Evolutionary conservation across 2,329 filamentous ascomycete genomes (phyloP).

Genomic region (Aspergillus novoparasiticus): DNA sequence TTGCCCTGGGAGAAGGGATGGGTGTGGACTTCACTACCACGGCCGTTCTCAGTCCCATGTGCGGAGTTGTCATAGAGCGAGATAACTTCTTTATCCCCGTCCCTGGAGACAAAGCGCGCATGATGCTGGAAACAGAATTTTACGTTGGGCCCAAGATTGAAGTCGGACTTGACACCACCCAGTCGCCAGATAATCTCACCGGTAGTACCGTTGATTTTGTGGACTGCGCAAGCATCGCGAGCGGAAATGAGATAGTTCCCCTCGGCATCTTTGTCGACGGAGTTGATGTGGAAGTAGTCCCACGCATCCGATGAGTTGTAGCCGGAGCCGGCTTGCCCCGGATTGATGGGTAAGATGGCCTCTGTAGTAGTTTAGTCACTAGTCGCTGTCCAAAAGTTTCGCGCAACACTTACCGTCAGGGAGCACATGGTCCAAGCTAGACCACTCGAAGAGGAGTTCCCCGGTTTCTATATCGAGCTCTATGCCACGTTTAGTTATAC

Average conservation of each 20-base stretch:
- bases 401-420: constrained; percentile 46
- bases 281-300: constrained; percentile 57
- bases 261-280: constrained; percentile 41
- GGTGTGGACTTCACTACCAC: constrained; percentile 38
- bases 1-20: constrained; percentile 49
- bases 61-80: constrained; percentile 59
- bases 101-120: constrained; percentile 50
- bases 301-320: constrained; percentile 46
- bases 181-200: constrained; percentile 54
- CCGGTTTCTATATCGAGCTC: constrained; percentile 56
- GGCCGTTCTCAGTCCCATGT: constrained; percentile 40
- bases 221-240: constrained; percentile 49
- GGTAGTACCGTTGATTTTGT: constrained; percentile 51
- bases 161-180: constrained; percentile 49
- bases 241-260: constrained; percentile 54
- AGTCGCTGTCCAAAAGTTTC: background rate
- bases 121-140: constrained; percentile 56
- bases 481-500: constrained; percentile 11
- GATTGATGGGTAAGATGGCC: constrained; percentile 50
- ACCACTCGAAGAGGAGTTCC: constrained; percentile 62
- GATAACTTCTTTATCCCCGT: constrained; percentile 52
- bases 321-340: constrained; percentile 46
- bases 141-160: constrained; percentile 46
- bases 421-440: constrained; percentile 58
- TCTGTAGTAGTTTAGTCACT: constrained; percentile 33